phyloP scores from a whole-genome alignment of 139 green algal species.

The Choricystis sp. region DNA sequence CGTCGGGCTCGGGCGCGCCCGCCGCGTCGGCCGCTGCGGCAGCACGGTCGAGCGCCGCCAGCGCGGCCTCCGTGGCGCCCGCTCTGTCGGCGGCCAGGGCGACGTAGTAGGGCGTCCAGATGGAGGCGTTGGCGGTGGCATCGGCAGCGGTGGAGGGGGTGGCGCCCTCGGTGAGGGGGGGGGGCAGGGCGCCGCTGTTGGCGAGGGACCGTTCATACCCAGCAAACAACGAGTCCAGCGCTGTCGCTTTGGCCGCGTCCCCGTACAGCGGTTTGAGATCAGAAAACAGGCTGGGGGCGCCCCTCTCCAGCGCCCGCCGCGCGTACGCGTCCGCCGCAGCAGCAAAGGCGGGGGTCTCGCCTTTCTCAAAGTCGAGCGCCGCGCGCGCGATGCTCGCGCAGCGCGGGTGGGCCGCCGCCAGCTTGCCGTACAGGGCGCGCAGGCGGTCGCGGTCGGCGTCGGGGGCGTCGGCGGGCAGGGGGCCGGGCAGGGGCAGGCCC shows the following conservation, averaged over 20 bases:
- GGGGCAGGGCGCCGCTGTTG: slow-evolving; percentile 6
- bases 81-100: slow-evolving; percentile 67
- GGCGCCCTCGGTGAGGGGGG: too few species aligned
- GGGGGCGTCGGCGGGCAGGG: slow-evolving; percentile 1
- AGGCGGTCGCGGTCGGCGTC: slow-evolving; percentile 31
- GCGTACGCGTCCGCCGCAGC: slow-evolving; percentile 51
- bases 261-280: slow-evolving; percentile 74
- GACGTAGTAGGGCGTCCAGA: slow-evolving; percentile 10
- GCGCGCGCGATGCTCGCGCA: slow-evolving; percentile 48
- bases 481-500: slow-evolving; percentile 16
- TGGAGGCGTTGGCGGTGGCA: not conserved
- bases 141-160: not conserved
- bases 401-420: slow-evolving; percentile 41
- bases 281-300: slow-evolving; percentile 89
- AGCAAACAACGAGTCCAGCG: slow-evolving; percentile 19
- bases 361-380: slow-evolving; percentile 68
- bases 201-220: slow-evolving; percentile 8
- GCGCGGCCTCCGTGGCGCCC: slow-evolving; percentile 59
- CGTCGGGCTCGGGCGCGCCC: too few species aligned
- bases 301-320: slow-evolving; percentile 47
- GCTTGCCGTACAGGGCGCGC: slow-evolving; percentile 49
- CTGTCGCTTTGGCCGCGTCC: slow-evolving; percentile 11
- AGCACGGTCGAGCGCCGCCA: slow-evolving; percentile 46
- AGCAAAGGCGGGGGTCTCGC: slow-evolving; percentile 50
- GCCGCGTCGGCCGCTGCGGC: not conserved